These are phyloP conservation scores for Dendrothele bispora DNA, from an alignment of 768 basidiomycete species.

Conservation along the genomic window DNA sequence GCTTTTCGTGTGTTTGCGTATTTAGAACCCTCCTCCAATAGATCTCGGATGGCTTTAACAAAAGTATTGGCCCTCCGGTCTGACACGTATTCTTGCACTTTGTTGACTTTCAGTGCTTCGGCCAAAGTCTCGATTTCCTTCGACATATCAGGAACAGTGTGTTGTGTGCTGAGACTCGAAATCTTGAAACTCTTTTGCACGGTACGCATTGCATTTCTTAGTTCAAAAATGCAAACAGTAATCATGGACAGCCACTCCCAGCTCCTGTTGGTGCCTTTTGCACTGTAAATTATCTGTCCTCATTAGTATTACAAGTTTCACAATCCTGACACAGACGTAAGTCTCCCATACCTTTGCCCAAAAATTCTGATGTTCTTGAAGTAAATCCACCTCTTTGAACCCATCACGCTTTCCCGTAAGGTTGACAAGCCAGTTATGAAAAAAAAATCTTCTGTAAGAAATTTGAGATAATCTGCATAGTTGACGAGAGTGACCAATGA, in stretches of 20 bases:
- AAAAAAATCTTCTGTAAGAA: slow-evolving; percentile 6
- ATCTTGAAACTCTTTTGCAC: slow-evolving; percentile 12
- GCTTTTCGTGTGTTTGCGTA: slow-evolving; percentile 11
- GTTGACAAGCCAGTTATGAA: slow-evolving; percentile 25
- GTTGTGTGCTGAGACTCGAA: slow-evolving; percentile 1
- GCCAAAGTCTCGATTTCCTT: slow-evolving; percentile 7
- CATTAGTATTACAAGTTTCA: no score
- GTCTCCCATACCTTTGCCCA: slow-evolving; percentile 20
- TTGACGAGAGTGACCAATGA: not conserved
- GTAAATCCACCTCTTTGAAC: slow-evolving; percentile 26
- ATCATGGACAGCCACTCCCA: slow-evolving; percentile 16
- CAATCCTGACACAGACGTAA: no score
- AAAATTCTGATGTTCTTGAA: slow-evolving; percentile 11
- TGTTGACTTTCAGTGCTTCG: slow-evolving; percentile 6
- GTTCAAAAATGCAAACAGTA: slow-evolving; percentile 14
- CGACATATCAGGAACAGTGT: slow-evolving; percentile 10
- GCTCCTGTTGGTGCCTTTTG: slow-evolving; percentile 8
- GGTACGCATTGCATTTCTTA: slow-evolving; percentile 11
- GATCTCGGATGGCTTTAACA: slow-evolving; percentile 6
- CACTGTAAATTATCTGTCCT: slow-evolving; percentile 9
- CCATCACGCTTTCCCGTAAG: slow-evolving; percentile 8
- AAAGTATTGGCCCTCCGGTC: slow-evolving; percentile 6
- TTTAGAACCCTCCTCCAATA: slow-evolving; percentile 11
- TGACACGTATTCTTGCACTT: slow-evolving; percentile 7
- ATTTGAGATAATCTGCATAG: not conserved